Evolutionary conservation across 805 yeast species (phyloP), one percentile per base, ranked within the genome.

Genomic region (Barnettozyma pratensis): DNA sequence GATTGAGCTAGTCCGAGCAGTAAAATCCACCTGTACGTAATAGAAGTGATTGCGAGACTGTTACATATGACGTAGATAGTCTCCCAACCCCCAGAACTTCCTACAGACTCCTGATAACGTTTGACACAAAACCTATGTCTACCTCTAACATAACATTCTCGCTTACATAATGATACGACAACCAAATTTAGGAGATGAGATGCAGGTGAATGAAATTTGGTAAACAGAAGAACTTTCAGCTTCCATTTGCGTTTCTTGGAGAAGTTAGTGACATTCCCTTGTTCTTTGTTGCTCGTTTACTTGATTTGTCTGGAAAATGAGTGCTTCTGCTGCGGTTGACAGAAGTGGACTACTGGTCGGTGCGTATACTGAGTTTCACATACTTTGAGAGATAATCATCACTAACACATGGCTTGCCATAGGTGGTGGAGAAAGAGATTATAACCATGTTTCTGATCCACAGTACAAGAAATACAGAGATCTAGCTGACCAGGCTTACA

Each of bases 401-500:
- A 8, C 37, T 34, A 42, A 31, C 37, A 27, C 12, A 11, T 36
- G 11, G 28, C 29, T 34, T 37, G 10, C 6, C 3, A 35, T 27
- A 46, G 45, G 36, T 19, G 47, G 49, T n/a, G 47, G 42, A 8
- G 52, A 49, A 39, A 42, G 45, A 28, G 52, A 49, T 31, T 49
- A 49, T 29, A 49, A 49, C 34, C 52, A 49, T 28, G 52, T 49
- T 12, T 45, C 49, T 34, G 51, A 45, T 65, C 56, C 66, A 3
- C 74, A 81, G 59, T 91, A 88, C 66, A 75, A 76, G 54, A 68
- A 72, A 30, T 75, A 83, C 31, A 75, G 98, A 48, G 70, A 71
- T 7, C 65, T 77, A 59, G 97, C 97, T 2, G 83, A 83, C 42
- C 69, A 72, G 52, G 86, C 90, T 25, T 81, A 74, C 65, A 65